phyloP scores from a whole-genome alignment of 2,329 filamentous ascomycete species.

The Colletotrichum shisoi region DNA sequence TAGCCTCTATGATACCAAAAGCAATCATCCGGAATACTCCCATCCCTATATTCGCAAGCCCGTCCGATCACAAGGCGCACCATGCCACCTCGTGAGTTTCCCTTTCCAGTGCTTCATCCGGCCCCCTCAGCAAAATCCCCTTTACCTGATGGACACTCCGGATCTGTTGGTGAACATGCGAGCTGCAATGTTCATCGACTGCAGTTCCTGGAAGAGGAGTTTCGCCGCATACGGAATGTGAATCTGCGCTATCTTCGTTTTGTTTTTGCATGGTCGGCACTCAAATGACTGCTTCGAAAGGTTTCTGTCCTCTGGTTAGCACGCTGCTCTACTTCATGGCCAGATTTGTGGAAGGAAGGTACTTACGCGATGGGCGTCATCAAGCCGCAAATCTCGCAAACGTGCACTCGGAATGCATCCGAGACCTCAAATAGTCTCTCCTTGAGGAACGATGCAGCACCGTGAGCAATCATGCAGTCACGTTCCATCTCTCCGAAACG shows the following conservation, averaged over 20 bases:
- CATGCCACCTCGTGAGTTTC: neutral
- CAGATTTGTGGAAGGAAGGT: constrained; percentile 18
- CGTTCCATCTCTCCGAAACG: constrained; percentile 99
- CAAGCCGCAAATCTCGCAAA: constrained; percentile 97
- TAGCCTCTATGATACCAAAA: constrained; percentile 30
- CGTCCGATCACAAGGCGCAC: neutral
- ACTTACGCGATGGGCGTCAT: constrained; percentile 99
- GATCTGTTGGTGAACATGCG: constrained; percentile 94
- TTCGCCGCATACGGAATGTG: constrained; percentile 98
- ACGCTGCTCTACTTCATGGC: constrained; percentile 16
- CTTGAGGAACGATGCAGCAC: constrained; percentile 95
- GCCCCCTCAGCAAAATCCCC: neutral
- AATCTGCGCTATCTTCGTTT: constrained; percentile 97
- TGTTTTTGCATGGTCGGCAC: constrained; percentile 97
- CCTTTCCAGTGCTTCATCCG: neutral
- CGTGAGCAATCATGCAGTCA: constrained; percentile 99
- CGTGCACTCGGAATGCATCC: constrained; percentile 96
- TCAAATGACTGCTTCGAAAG: constrained; percentile 96
- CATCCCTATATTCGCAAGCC: neutral
- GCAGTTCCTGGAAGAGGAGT: constrained; percentile 96
- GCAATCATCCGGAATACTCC: constrained; percentile 8
- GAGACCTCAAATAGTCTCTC: constrained; percentile 97
- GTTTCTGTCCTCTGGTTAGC: constrained; percentile 67
- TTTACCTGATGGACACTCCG: constrained; percentile 73
- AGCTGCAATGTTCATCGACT: constrained; percentile 97